phyloP scores from a whole-genome alignment of 441 rosid genomes.

The Brassica hybrid region DNA sequence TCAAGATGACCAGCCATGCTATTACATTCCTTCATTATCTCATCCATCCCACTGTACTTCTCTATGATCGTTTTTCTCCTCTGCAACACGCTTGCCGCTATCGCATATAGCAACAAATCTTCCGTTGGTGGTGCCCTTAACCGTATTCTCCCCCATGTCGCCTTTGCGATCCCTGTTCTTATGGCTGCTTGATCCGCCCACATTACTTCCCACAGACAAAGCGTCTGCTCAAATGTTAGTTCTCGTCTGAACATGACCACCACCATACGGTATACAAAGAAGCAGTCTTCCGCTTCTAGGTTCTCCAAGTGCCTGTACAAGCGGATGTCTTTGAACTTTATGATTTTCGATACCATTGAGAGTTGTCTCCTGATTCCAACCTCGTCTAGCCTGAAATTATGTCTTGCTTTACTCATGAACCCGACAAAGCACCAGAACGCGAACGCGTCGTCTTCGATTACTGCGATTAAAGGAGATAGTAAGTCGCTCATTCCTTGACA shows the following conservation, averaged over 20 bases:
- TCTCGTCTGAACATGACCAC: slow-evolving; percentile 92
- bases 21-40: slow-evolving; percentile 90
- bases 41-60: slow-evolving; percentile 88
- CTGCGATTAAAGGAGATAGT: slow-evolving; percentile 75
- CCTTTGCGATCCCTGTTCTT: slow-evolving; percentile 72
- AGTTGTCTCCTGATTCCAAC: slow-evolving; percentile 85
- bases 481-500: slow-evolving; percentile 98
- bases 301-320: slow-evolving; percentile 84
- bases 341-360: slow-evolving; percentile 76
- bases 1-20: slow-evolving; percentile 87
- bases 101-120: slow-evolving; percentile 87
- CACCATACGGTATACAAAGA: slow-evolving; percentile 95
- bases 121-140: slow-evolving; percentile 85
- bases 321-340: slow-evolving; percentile 71
- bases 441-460: slow-evolving; percentile 67
- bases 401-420: slow-evolving; percentile 91
- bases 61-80: slow-evolving; percentile 87
- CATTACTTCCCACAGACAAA: slow-evolving; percentile 93
- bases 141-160: slow-evolving; percentile 81
- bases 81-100: slow-evolving; percentile 94
- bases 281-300: slow-evolving; percentile 90
- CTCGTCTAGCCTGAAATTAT: slow-evolving; percentile 91
- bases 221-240: slow-evolving; percentile 76
- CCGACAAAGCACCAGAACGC: slow-evolving; percentile 95
- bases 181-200: slow-evolving; percentile 98